Percentiles rank a stretch among this genome's conserved stretches.
phyloP scores from a whole-genome alignment of 2,329 filamentous ascomycete species.

The Phialemoniopsis sp. region DNA sequence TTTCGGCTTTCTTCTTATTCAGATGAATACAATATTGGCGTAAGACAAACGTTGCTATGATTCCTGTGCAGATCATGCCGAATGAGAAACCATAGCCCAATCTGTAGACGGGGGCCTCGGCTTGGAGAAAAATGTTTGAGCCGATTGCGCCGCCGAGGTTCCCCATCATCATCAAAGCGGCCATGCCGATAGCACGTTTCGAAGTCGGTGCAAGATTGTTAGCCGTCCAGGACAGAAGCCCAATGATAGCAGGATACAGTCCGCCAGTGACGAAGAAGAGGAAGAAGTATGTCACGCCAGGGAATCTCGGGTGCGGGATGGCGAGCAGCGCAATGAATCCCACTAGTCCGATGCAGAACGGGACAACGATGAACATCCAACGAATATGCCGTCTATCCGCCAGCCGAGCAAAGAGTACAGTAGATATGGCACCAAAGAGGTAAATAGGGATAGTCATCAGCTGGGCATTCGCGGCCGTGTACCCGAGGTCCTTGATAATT shows the following conservation, averaged over 20 bases:
- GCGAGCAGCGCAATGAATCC: slow-evolving; percentile 60
- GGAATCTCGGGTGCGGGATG: slow-evolving; percentile 39
- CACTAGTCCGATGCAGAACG: slow-evolving; percentile 49
- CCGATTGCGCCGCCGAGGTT: slow-evolving; percentile 59
- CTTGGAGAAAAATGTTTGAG: slow-evolving; percentile 36
- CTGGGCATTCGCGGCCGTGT: slow-evolving; percentile 47
- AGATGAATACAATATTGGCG: no score
- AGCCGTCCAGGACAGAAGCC: slow-evolving; percentile 65
- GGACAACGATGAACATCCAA: slow-evolving; percentile 60
- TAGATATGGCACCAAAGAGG: slow-evolving; percentile 56
- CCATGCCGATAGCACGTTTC: slow-evolving; percentile 64
- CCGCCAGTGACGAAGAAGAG: slow-evolving; percentile 62
- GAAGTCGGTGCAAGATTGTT: slow-evolving; percentile 70
- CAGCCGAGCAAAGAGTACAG: slow-evolving; percentile 51
- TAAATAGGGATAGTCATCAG: slow-evolving; percentile 62
- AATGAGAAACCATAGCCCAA: slow-evolving; percentile 13
- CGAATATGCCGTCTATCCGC: slow-evolving; percentile 55
- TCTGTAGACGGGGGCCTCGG: slow-evolving; percentile 12
- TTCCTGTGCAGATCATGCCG: no score
- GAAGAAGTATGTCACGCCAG: slow-evolving; percentile 55
- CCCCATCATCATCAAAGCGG: slow-evolving; percentile 68
- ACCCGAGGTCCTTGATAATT: slow-evolving; percentile 51
- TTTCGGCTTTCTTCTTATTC: no score
- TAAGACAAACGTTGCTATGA: no score
- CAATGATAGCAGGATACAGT: slow-evolving; percentile 61